Conservation (phyloP, 768 basidiomycete species). For the Lactarius pseudohatsudake region DNA sequence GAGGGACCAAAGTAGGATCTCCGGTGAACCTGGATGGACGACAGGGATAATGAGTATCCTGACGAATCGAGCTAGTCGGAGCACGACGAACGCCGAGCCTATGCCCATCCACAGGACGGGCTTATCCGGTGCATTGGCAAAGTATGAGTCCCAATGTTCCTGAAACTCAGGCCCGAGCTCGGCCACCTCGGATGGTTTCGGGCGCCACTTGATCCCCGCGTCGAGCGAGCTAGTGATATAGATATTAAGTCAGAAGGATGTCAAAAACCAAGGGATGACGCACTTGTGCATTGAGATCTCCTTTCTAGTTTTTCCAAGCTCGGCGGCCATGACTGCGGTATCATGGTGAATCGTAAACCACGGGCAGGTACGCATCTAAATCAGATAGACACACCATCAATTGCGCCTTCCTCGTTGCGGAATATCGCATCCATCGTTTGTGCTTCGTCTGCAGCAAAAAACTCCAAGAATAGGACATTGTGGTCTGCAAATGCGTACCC, state of each 20-base stretch:
- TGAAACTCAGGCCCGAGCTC: constrained; percentile 31
- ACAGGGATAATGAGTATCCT: neutral
- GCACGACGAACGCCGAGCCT: too few species aligned
- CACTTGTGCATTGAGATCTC: constrained; percentile 54
- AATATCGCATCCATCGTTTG: too few species aligned
- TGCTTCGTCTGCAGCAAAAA: too few species aligned
- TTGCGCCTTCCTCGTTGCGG: too few species aligned
- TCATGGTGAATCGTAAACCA: neutral
- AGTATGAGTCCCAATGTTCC: constrained; percentile 30
- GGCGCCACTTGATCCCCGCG: constrained; percentile 32
- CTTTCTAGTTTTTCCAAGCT: constrained; percentile 41
- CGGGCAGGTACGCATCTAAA: neutral
- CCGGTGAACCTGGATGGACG: neutral
- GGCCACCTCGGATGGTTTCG: constrained; percentile 29
- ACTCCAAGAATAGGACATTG: too few species aligned
- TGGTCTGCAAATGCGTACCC: too few species aligned
- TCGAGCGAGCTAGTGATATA: constrained; percentile 30
- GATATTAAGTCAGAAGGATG: neutral
- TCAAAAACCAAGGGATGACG: constrained; percentile 32
- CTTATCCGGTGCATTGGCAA: constrained; percentile 30
- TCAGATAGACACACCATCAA: too few species aligned
- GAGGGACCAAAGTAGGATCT: neutral
- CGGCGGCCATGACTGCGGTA: constrained; percentile 35
- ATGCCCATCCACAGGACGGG: constrained; percentile 24
- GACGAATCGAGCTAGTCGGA: neutral